Conservation (phyloP, 1,139 yeast genomes). For the Diutina sp. region DNA sequence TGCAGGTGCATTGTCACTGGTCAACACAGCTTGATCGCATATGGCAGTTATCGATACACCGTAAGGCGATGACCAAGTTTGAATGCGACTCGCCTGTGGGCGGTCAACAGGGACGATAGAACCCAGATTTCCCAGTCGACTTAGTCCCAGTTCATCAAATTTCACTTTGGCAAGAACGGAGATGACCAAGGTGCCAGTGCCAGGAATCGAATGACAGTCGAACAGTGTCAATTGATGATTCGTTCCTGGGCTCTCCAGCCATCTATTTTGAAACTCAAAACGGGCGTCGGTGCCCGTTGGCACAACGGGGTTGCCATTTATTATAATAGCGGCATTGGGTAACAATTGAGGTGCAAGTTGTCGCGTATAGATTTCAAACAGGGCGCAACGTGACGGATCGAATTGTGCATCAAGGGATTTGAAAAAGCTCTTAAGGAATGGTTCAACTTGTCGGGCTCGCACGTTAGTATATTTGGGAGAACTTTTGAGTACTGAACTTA, state of each 20-base stretch:
- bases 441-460: conserved; percentile 33
- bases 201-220: conserved; percentile 65
- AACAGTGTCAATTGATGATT: conserved; percentile 50
- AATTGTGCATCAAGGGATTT: conserved; percentile 26
- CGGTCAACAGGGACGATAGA: conserved; percentile 18
- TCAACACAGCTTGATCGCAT: conserved; percentile 41
- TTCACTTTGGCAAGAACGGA: conserved; percentile 52
- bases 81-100: conserved; percentile 6
- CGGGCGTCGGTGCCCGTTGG: conserved; percentile 28
- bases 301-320: conserved; percentile 53
- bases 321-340: conserved; percentile 35
- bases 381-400: conserved; percentile 15
- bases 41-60: conserved; percentile 51
- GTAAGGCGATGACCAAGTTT: conserved; percentile 30
- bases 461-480: conserved; percentile 1
- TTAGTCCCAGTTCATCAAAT: conserved; percentile 63
- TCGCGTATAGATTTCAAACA: conserved; percentile 37
- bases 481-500: conserved; percentile 9
- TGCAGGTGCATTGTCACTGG: conserved; percentile 28
- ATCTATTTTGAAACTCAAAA: conserved; percentile 47
- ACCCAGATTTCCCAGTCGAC: conserved; percentile 48
- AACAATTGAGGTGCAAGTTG: conserved; percentile 37
- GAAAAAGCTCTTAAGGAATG: conserved; percentile 27
- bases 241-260: conserved; percentile 50
- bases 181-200: conserved; percentile 42